A percentile compares a stretch with the other conserved stretches of the same genome.
These are phyloP conservation scores for Eudorina sp. DNA, from an alignment of 139 green algal genomes.

Conservation along the genomic window DNA sequence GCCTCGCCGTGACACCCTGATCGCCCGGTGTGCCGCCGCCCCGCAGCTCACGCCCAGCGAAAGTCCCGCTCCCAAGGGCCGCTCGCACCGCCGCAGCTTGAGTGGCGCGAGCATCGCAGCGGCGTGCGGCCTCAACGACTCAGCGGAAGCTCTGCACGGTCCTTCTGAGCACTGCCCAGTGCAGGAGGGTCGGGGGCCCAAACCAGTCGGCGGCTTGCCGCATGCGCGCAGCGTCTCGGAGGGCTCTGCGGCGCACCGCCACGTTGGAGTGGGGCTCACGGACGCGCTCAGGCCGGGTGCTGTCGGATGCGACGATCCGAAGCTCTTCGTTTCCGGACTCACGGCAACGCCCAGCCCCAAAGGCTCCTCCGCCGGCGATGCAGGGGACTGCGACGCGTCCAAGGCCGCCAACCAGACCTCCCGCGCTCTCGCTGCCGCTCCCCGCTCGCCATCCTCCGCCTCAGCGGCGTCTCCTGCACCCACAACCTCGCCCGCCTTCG, in stretches of 20 bases:
- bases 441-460: not conserved
- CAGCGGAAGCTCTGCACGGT: conserved; percentile 11
- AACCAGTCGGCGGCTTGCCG: not conserved
- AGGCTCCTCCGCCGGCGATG: too few species aligned
- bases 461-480: not conserved
- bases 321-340: not conserved
- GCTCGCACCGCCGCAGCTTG: not conserved
- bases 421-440: not conserved
- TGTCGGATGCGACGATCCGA: not conserved
- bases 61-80: conserved; percentile 13
- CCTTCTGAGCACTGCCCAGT: not conserved
- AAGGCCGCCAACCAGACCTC: too few species aligned
- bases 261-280: too few species aligned
- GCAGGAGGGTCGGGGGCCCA: not conserved
- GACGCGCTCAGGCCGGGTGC: not conserved
- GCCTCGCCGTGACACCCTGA: too few species aligned
- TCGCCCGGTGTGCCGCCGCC: too few species aligned
- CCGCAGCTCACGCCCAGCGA: not conserved
- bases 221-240: not conserved
- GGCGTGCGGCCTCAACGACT: not conserved
- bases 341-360: too few species aligned
- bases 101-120: not conserved
- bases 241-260: not conserved
- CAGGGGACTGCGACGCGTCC: too few species aligned
- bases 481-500: not conserved